These are phyloP conservation scores for Yamadazyma sp. DNA, from an alignment of 1,139 yeast species.

Conservation along the genomic window DNA sequence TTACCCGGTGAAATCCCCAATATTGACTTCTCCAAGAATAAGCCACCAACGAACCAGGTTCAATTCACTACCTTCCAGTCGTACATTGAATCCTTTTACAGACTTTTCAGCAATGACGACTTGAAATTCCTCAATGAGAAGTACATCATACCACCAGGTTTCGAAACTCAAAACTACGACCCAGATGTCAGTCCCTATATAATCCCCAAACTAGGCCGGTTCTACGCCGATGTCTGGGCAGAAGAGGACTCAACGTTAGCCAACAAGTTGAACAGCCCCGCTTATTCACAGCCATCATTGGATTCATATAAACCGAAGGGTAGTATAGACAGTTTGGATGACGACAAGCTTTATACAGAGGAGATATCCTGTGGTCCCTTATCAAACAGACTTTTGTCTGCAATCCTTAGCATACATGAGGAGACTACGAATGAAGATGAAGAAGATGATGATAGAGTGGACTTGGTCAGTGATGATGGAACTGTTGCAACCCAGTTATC, in stretches of 20 bases:
- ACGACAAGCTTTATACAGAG: conserved; percentile 67
- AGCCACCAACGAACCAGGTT: conserved; percentile 84
- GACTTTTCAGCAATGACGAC: conserved; percentile 79
- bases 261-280: conserved; percentile 39
- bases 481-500: conserved; percentile 37
- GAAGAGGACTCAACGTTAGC: conserved; percentile 66
- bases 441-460: conserved; percentile 13
- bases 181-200: conserved; percentile 66
- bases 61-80: conserved; percentile 87
- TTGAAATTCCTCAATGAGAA: conserved; percentile 67
- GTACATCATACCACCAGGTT: conserved; percentile 53
- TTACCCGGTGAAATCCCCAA: conserved; percentile 90
- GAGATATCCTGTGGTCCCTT: conserved; percentile 89
- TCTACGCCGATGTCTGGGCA: conserved; percentile 81
- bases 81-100: conserved; percentile 81
- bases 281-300: conserved; percentile 36
- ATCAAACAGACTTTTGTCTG: conserved; percentile 80
- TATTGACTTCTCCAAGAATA: conserved; percentile 78
- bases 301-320: conserved; percentile 62
- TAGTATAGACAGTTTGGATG: conserved; percentile 56
- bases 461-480: conserved; percentile 26
- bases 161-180: conserved; percentile 53
- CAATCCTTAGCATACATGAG: conserved; percentile 62
- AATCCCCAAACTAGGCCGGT: conserved; percentile 83
- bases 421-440: conserved; percentile 26